Conservation (phyloP, 2,329 filamentous ascomycete species). For the Aspergillus flavus region DNA sequence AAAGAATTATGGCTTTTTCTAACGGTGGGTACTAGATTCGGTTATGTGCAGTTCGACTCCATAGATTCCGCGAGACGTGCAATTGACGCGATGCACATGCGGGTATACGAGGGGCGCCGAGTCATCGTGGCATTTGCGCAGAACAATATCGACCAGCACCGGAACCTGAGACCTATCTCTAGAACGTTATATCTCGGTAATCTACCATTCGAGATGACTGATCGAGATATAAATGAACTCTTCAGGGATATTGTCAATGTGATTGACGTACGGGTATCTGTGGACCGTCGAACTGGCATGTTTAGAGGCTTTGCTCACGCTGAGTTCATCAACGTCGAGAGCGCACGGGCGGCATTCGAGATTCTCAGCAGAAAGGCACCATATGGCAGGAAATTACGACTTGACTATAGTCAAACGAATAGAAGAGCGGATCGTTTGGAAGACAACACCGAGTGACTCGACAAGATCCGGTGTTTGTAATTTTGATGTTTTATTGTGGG, state of each 20-base stretch:
- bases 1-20: neutral
- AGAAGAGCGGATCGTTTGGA: constrained; percentile 2
- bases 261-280: constrained; percentile 75
- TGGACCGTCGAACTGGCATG: constrained; percentile 78
- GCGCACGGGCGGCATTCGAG: constrained; percentile 63
- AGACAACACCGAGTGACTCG: neutral
- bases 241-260: constrained; percentile 73
- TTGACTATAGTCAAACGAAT: constrained; percentile 61
- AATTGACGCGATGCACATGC: constrained; percentile 60
- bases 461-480: neutral
- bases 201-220: constrained; percentile 82
- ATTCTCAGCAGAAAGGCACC: constrained; percentile 59
- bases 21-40: constrained; percentile 55
- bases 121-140: constrained; percentile 64
- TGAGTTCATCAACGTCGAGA: constrained; percentile 71
- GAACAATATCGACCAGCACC: constrained; percentile 19
- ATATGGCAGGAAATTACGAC: constrained; percentile 65
- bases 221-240: constrained; percentile 76
- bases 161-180: constrained; percentile 50
- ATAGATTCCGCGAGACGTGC: constrained; percentile 58
- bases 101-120: constrained; percentile 65
- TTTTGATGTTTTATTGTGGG: neutral
- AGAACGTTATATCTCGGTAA: constrained; percentile 81
- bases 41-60: constrained; percentile 63
- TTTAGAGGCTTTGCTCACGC: constrained; percentile 83